A percentile compares a stretch with the other conserved stretches of the same genome.
Conservation (phyloP, 352 stramenopile species). For the Phytophthora pisi region DNA sequence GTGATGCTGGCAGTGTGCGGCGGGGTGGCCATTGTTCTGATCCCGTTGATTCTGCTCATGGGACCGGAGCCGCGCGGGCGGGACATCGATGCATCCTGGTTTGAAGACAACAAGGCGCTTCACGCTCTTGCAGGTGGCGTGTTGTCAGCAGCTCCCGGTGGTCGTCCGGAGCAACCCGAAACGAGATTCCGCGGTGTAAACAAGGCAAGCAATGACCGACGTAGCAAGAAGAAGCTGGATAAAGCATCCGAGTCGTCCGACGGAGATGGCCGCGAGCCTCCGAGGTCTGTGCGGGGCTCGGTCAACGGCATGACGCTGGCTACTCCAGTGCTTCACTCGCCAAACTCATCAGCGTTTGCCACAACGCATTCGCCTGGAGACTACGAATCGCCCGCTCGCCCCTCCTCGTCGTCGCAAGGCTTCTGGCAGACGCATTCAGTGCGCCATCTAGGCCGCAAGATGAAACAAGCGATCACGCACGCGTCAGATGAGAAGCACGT, state of each 20-base stretch:
- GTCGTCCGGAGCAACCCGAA: slow-evolving; percentile 3
- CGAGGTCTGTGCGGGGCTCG: slow-evolving; percentile 15
- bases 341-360: slow-evolving; percentile 13
- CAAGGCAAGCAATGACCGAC: slow-evolving; percentile 11
- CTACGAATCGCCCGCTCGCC: slow-evolving; percentile 17
- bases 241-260: slow-evolving; percentile 13
- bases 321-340: slow-evolving; percentile 15
- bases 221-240: not conserved
- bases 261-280: slow-evolving; percentile 3
- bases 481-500: slow-evolving; percentile 21
- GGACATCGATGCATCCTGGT: slow-evolving; percentile 46
- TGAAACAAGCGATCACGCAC: slow-evolving; percentile 24
- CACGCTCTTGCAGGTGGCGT: slow-evolving; percentile 14
- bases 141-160: slow-evolving; percentile 11
- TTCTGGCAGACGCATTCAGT: slow-evolving; percentile 43
- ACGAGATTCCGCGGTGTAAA: slow-evolving; percentile 15
- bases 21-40: slow-evolving; percentile 19
- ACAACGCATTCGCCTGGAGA: slow-evolving; percentile 17
- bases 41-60: slow-evolving; percentile 39
- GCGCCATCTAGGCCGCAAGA: slow-evolving; percentile 24
- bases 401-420: slow-evolving; percentile 25
- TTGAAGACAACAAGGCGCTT: slow-evolving; percentile 27
- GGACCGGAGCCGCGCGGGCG: slow-evolving; percentile 39
- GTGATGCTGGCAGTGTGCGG: slow-evolving; percentile 32
- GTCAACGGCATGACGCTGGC: slow-evolving; percentile 4